Evolutionary conservation across 75 land plant species (phyloP), one percentile per base, ranked within the genome.

Genomic region (Cunninghamia lanceolata): DNA sequence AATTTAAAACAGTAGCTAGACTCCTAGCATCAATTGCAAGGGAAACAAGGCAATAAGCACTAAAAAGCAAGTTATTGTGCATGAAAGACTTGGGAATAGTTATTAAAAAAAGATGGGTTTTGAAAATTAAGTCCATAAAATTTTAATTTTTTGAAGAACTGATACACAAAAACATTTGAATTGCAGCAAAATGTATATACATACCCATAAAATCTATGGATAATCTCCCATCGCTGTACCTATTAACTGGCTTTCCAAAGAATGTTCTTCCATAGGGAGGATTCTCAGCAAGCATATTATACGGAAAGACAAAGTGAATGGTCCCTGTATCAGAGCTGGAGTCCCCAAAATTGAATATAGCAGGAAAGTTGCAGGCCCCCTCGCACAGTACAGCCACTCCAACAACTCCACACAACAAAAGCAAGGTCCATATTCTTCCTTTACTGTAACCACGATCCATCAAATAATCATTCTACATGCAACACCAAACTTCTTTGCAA

Each of bases 331-430:
- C 91, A 17, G 90, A 68, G n/a, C 35, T 85, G 52, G 91, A 90
- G 68, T 85, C 91, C 79, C 91, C 91, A 63, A 90, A 90, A 36
- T 82, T 85, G 73, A 90, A 90, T 71, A 90, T 88, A 1, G 87
- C 87, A 17, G 90, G 87, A 8, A 82, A 89, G 19, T 85, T 80
- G 32, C 86, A 85, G 36, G 34, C 21, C 13, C 50, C 47, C 15
- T 47, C 82, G 8, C 30, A 9, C 25, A 76, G 38, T 17, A 76
- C 40, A 36, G 42, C 40, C 38, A 76, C 1, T 16, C 36, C 21
- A 76, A 39, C 40, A 63, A 25, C 68, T 25, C 68, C 68, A 63
- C 25, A 63, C n/a, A 63, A 1, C n/a, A 63, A 63, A 63, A 63
- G 9, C n/a, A 21, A 25, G 4, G n/a, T n/a, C 68, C 68, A 63